Percentiles rank a stretch among this genome's conserved stretches.
Evolutionary conservation across 2,329 filamentous ascomycete species (phyloP).

Genomic region (Nemania sp.): DNA sequence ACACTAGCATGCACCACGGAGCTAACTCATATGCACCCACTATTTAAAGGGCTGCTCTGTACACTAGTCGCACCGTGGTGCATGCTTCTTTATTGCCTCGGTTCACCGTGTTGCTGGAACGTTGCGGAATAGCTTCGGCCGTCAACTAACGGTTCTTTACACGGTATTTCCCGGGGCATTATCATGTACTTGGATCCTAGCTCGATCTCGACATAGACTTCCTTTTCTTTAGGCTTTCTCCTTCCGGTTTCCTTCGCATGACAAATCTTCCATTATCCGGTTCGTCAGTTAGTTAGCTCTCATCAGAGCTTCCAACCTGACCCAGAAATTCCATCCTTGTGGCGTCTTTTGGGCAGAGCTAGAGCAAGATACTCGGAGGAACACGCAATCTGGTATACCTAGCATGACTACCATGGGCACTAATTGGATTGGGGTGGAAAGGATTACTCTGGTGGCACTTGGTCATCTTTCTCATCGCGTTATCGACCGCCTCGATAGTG

Average conservation of each 20-base stretch:
- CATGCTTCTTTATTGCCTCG: conserved; percentile 38
- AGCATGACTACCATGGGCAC: conserved; percentile 17
- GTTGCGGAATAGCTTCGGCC: conserved; percentile 34
- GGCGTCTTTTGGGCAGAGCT: conserved; percentile 13
- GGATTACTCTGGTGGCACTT: neutral
- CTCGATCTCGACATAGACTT: conserved; percentile 48
- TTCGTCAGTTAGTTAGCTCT: conserved; percentile 19
- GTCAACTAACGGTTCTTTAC: conserved; percentile 24
- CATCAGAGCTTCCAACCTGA: neutral
- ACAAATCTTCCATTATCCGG: conserved; percentile 2
- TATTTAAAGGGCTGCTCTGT: conserved; percentile 48
- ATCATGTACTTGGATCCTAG: conserved; percentile 48
- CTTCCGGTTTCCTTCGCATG: conserved; percentile 31
- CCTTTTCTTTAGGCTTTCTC: conserved; percentile 36
- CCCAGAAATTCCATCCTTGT: conserved; percentile 1
- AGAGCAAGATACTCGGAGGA: conserved; percentile 4
- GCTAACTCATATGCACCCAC: conserved; percentile 42
- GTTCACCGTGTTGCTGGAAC: conserved; percentile 36
- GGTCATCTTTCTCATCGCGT: conserved; percentile 17
- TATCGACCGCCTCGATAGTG: conserved; percentile 15
- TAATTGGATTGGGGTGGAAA: conserved; percentile 13
- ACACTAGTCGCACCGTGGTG: conserved; percentile 50
- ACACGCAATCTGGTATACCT: conserved; percentile 6
- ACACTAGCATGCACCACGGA: conserved; percentile 39
- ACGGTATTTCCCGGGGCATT: conserved; percentile 41